phyloP scores from a whole-genome alignment of 2,329 filamentous ascomycete species.

The Tolypocladium endophyticum region DNA sequence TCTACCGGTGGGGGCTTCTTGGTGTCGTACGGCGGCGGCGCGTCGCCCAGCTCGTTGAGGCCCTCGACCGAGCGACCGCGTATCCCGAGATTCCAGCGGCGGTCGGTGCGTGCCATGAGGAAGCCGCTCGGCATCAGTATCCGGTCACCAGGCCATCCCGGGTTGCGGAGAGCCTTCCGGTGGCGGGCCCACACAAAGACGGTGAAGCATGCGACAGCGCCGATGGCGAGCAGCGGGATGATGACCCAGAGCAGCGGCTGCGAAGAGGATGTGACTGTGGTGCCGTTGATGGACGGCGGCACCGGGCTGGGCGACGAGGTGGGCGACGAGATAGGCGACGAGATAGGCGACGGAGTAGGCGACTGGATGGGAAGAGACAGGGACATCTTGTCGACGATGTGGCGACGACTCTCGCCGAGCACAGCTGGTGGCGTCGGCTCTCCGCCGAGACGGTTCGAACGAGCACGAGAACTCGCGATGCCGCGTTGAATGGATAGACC shows the following conservation, averaged over 20 bases:
- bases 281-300: conserved; percentile 3
- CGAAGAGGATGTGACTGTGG: conserved; percentile 24
- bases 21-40: conserved; percentile 50
- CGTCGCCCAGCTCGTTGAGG: conserved; percentile 52
- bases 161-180: background rate
- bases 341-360: background rate
- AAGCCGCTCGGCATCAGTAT: background rate
- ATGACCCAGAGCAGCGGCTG: conserved; percentile 48
- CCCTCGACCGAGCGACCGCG: conserved; percentile 35
- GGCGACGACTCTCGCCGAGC: background rate
- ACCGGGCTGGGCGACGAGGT: background rate
- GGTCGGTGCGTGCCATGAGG: conserved; percentile 2
- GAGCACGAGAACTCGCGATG: background rate
- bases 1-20: conserved; percentile 14
- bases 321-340: too few relatives aligned
- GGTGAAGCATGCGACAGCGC: conserved; percentile 20
- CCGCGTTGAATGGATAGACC: background rate
- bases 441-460: background rate
- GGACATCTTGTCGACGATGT: background rate
- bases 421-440: background rate
- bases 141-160: background rate
- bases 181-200: conserved; percentile 5
- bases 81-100: conserved; percentile 13
- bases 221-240: conserved; percentile 34
- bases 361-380: background rate